Percentiles rank a stretch among this genome's conserved stretches.
Evolutionary conservation across 495 filamentous ascomycete genomes (phyloP).

Genomic region (Xylaria sp.): DNA sequence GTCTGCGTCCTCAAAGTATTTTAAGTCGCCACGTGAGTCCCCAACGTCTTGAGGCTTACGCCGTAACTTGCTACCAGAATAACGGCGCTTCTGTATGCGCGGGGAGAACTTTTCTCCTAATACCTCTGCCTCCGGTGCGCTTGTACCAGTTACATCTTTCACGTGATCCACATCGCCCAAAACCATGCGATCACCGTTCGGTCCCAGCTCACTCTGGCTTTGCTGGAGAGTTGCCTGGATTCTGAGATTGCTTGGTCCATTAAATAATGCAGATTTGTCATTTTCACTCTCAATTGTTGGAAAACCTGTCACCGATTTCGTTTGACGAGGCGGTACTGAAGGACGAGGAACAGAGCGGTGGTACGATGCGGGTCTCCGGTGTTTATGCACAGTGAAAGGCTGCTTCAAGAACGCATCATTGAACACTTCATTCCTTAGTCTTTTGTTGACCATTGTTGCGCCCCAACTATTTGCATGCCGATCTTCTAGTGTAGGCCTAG

Average conservation of each 20-base stretch:
- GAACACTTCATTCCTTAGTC: constrained; percentile 88
- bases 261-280: constrained; percentile 8
- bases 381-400: constrained; percentile 66
- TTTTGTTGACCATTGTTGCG: constrained; percentile 90
- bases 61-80: constrained; percentile 80
- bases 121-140: constrained; percentile 62
- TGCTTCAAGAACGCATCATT: constrained; percentile 92
- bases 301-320: constrained; percentile 1
- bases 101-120: constrained; percentile 45
- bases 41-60: constrained; percentile 70
- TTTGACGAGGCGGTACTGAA: constrained; percentile 40
- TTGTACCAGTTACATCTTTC: constrained; percentile 59
- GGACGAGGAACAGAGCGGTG: constrained; percentile 63
- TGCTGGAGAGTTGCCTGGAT: constrained; percentile 32
- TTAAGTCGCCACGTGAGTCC: constrained; percentile 69
- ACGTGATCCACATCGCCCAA: constrained; percentile 36
- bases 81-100: constrained; percentile 63
- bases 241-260: constrained; percentile 24
- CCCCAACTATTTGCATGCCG: constrained; percentile 82
- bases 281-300: constrained; percentile 20
- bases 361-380: constrained; percentile 63
- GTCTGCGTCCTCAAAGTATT: constrained; percentile 79
- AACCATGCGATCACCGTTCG: constrained; percentile 21
- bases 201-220: constrained; percentile 44
- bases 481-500: constrained; percentile 53